Evolutionary conservation across 352 stramenopile genomes (phyloP).

Genomic region (Phytophthora pisi): DNA sequence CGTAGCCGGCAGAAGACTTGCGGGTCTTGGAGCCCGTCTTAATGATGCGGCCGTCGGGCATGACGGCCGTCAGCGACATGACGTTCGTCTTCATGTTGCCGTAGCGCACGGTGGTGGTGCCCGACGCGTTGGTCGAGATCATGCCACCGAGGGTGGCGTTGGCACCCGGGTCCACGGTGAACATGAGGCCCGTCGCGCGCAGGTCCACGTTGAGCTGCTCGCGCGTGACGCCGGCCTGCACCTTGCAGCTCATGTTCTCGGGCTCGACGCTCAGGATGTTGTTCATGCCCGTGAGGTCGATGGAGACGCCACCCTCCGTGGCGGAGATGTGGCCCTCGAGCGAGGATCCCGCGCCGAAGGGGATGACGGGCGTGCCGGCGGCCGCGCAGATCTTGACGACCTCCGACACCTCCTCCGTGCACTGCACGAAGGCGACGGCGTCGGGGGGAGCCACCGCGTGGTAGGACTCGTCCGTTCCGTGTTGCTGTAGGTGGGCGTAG

Average conservation of each 20-base stretch:
- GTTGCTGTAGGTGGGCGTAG: conserved; percentile 53
- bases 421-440: conserved; percentile 87
- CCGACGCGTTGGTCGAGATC: conserved; percentile 90
- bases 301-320: conserved; percentile 87
- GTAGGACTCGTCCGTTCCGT: conserved; percentile 93
- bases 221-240: conserved; percentile 95
- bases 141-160: conserved; percentile 97
- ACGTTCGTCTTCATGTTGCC: conserved; percentile 98
- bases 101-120: conserved; percentile 92
- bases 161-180: conserved; percentile 97
- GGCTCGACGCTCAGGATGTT: conserved; percentile 66
- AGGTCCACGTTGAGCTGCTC: conserved; percentile 92
- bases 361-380: conserved; percentile 90
- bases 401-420: conserved; percentile 87
- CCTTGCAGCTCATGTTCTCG: conserved; percentile 91
- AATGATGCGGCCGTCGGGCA: conserved; percentile 89
- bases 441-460: conserved; percentile 86
- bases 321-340: conserved; percentile 97
- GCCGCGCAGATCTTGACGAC: conserved; percentile 92
- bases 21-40: conserved; percentile 91
- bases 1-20: conserved; percentile 98
- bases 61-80: conserved; percentile 92
- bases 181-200: conserved; percentile 91
- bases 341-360: conserved; percentile 93
- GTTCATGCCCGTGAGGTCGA: conserved; percentile 92